Evolutionary conservation across 2,329 filamentous ascomycete species (phyloP).

Genomic region (Tolypocladium pustulatum): DNA sequence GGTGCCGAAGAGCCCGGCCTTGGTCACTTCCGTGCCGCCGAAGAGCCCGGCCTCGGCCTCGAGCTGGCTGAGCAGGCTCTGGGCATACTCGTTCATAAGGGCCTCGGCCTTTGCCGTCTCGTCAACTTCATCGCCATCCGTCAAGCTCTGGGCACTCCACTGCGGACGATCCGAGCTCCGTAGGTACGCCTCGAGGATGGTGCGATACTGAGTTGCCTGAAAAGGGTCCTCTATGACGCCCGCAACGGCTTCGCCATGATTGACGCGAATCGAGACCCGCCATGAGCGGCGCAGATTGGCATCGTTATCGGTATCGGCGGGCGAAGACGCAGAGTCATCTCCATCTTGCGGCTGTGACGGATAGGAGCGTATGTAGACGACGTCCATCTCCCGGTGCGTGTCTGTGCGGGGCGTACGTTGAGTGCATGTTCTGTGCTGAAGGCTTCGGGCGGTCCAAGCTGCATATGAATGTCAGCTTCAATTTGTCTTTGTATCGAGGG

Average conservation of each 20-base stretch:
- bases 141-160: constrained; percentile 9
- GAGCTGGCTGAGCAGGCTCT: constrained; percentile 10
- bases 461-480: neutral
- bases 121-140: constrained; percentile 4
- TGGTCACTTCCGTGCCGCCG: constrained; percentile 5
- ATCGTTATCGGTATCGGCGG: neutral
- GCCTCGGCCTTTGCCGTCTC: constrained; percentile 8
- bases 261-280: constrained; percentile 11
- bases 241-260: constrained; percentile 5
- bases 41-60: constrained; percentile 6
- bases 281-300: constrained; percentile 9
- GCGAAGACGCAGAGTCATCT: neutral
- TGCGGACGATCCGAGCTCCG: constrained; percentile 11
- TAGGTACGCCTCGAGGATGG: constrained; percentile 15
- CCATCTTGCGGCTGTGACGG: constrained; percentile 4
- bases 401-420: neutral
- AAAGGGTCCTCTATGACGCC: constrained; percentile 14
- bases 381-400: constrained; percentile 9
- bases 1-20: constrained; percentile 3
- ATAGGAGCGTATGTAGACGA: constrained; percentile 9
- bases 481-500: neutral
- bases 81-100: constrained; percentile 11
- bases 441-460: neutral
- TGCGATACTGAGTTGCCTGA: constrained; percentile 11
- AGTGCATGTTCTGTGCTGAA: neutral